phyloP scores from a whole-genome alignment of 352 stramenopile species.

The Pythium phragmitis region DNA sequence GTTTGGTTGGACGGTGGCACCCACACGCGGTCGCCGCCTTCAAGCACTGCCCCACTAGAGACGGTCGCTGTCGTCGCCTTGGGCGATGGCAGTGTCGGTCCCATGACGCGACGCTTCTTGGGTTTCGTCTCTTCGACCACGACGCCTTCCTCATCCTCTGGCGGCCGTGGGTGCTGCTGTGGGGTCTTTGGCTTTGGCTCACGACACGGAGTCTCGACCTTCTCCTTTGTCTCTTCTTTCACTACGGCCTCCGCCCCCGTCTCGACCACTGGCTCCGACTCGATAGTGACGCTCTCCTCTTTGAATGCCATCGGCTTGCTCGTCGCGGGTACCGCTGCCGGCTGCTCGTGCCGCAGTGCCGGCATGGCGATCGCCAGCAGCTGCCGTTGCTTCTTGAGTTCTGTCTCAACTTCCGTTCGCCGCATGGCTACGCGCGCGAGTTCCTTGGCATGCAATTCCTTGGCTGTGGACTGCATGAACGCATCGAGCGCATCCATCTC shows the following conservation, averaged over 20 bases:
- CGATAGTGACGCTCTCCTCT: neutral
- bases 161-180: neutral
- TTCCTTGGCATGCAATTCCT: constrained; percentile 44
- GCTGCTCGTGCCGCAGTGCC: constrained; percentile 30
- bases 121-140: neutral
- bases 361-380: constrained; percentile 54
- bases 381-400: constrained; percentile 48
- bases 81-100: constrained; percentile 32
- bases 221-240: neutral
- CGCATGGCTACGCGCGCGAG: constrained; percentile 27
- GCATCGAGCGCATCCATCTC: constrained; percentile 56
- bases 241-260: neutral
- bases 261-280: neutral
- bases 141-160: neutral
- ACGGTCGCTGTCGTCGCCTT: neutral
- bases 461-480: constrained; percentile 61
- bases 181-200: neutral
- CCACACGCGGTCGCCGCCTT: constrained; percentile 80
- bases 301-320: neutral
- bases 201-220: neutral
- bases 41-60: constrained; percentile 33
- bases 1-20: constrained; percentile 76
- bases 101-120: constrained; percentile 44
- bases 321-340: neutral
- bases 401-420: constrained; percentile 33